Base-by-base conservation (phyloP, 768 basidiomycete genomes). In the Kwoniella dejecticola region DNA sequence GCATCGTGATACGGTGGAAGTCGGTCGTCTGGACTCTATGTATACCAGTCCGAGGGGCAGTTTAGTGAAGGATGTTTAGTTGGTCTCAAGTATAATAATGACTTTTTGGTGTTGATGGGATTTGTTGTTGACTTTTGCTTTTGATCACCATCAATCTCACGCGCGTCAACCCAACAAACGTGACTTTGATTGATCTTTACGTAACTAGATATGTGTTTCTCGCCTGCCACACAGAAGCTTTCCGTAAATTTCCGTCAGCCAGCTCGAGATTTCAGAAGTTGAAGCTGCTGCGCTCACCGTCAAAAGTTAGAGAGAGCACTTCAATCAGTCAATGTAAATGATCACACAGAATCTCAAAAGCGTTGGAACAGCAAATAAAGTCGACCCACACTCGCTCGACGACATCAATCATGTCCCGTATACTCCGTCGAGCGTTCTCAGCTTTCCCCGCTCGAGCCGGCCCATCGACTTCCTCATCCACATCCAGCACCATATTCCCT, bases 391-490 rank as follows among this genome's bases (percentile, higher is more conserved):
- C n/a, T n/a, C n/a, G n/a, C n/a, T n/a, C n/a, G n/a, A n/a, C n/a
- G n/a, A n/a, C n/a, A n/a, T 4, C 33, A 59, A 49, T 17, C 23
- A 73, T 73, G 71, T 68, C 71, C 2, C 40, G 44, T 21, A 56
- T 73, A 21, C 30, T 72, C 21, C 57, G 66, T 6, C 46, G 71
- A 52, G 49, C 68, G 2, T 48, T 73, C 19, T 48, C 66, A 10
- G 56, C 68, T 6, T 57, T 64, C 10, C 61, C 70, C 8, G 42
- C 52, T 29, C 42, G 59, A 55, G 53, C 59, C 1, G 67, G 65
- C n/a, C 69, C 68, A 17, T 67, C 65, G 6, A 58, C 68, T 19
- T 42, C 50, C 41, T 36, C 50, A 4, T 42, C 64, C 11, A 12
- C 55, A 10, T 55, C 47, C 4, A 40, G 41, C 4, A 49, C 45